Evolutionary conservation across 2,329 filamentous ascomycete genomes (phyloP).

Genomic region (Penicillium sp.): DNA sequence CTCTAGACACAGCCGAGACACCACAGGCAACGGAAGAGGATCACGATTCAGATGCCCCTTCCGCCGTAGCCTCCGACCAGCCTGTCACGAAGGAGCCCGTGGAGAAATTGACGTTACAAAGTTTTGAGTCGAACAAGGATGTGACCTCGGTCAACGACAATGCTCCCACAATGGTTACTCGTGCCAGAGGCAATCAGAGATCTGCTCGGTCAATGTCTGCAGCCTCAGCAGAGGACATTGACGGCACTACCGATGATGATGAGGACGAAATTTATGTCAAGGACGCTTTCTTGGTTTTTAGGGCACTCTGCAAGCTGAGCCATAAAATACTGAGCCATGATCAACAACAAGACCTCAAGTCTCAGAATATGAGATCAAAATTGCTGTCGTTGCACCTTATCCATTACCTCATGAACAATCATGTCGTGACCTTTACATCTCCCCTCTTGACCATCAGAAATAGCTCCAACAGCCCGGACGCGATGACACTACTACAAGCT

Average conservation of each 20-base stretch:
- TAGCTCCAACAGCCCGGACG: slow-evolving; percentile 71
- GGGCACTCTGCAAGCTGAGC: slow-evolving; percentile 93
- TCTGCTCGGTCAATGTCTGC: slow-evolving; percentile 37
- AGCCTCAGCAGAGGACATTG: slow-evolving; percentile 31
- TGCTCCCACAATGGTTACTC: slow-evolving; percentile 58
- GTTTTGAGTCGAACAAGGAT: slow-evolving; percentile 61
- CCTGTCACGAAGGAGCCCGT: slow-evolving; percentile 46
- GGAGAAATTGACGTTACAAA: slow-evolving; percentile 58
- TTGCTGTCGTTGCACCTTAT: slow-evolving; percentile 90
- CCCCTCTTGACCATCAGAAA: slow-evolving; percentile 86
- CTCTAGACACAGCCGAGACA: no score
- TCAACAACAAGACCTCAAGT: slow-evolving; percentile 83
- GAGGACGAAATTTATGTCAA: slow-evolving; percentile 96
- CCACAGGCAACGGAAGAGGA: no score
- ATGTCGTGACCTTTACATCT: slow-evolving; percentile 81
- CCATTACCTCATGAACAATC: slow-evolving; percentile 88
- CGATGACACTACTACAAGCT: slow-evolving; percentile 84
- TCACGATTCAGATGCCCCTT: no score
- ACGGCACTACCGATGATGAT: slow-evolving; percentile 47
- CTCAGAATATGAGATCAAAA: slow-evolving; percentile 95
- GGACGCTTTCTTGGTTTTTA: slow-evolving; percentile 92
- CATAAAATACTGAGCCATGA: slow-evolving; percentile 84
- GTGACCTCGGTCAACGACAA: slow-evolving; percentile 58
- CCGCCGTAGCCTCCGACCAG: no score
- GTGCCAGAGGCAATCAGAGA: slow-evolving; percentile 47